A percentile compares a stretch with the other conserved stretches of the same genome.
These are phyloP conservation scores for Wilcoxina mikolae DNA, from an alignment of 495 filamentous ascomycete species.

Conservation along the genomic window DNA sequence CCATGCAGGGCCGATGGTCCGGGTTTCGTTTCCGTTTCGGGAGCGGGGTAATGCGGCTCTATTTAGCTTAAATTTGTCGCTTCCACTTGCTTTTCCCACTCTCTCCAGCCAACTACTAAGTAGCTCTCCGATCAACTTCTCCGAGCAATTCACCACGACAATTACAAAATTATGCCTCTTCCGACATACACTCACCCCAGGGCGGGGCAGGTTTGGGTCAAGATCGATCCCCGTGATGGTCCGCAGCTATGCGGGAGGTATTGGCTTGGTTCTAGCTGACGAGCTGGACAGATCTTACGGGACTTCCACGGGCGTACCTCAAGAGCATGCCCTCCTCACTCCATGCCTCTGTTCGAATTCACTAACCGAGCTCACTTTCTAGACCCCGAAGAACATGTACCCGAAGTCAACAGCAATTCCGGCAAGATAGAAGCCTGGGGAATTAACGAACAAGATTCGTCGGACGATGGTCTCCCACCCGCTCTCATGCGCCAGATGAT, in stretches of 20 bases:
- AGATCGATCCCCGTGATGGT: slow-evolving; percentile 3
- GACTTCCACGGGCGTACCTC: slow-evolving; percentile 1
- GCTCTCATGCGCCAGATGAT: neutral
- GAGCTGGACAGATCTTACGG: neutral
- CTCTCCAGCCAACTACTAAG: too few relatives aligned
- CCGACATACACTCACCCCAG: neutral
- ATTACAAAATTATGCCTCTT: too few relatives aligned
- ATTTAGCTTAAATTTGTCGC: too few relatives aligned
- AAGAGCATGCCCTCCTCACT: neutral
- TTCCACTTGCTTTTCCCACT: too few relatives aligned
- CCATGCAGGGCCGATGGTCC: too few relatives aligned
- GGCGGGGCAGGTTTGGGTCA: slow-evolving; percentile 5
- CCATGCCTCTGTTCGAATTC: neutral
- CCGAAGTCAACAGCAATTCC: neutral
- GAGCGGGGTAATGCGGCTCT: too few relatives aligned
- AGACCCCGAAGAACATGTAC: slow-evolving; percentile 9
- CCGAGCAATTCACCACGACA: too few relatives aligned
- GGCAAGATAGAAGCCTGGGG: slow-evolving; percentile 9
- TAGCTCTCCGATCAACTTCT: too few relatives aligned
- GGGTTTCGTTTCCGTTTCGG: too few relatives aligned
- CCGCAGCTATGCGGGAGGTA: neutral
- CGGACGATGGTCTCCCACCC: neutral
- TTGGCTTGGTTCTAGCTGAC: neutral
- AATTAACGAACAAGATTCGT: slow-evolving; percentile 6
- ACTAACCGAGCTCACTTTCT: neutral